Evolutionary conservation across 192 early-diverging fungal species (phyloP).

Genomic region (Neocallimastix lanati): DNA sequence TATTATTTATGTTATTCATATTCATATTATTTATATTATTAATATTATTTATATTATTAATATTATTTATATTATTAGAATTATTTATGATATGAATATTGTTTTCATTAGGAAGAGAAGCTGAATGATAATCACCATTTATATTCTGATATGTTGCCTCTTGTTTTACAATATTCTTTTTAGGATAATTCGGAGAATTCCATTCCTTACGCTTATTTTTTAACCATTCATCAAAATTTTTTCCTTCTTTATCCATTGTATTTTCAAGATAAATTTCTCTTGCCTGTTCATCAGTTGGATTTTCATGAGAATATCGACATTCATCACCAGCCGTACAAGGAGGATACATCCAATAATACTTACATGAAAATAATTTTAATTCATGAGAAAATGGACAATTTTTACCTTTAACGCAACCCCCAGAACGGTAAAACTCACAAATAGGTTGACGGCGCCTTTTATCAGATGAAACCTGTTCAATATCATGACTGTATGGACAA

Average conservation of each 20-base stretch:
- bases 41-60: no score
- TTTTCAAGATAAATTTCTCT: background rate
- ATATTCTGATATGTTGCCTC: no score
- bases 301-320: background rate
- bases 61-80: no score
- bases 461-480: background rate
- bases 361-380: background rate
- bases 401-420: background rate
- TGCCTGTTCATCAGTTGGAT: background rate
- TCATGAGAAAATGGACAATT: background rate
- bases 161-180: background rate
- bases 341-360: background rate
- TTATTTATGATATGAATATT: no score
- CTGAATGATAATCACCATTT: no score
- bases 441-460: background rate
- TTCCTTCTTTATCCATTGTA: background rate
- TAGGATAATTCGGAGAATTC: background rate
- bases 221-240: background rate
- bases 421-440: background rate
- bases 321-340: background rate
- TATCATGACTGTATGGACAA: background rate
- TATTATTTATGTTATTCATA: no score
- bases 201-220: background rate
- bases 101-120: no score
- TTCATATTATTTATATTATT: no score